Base-by-base conservation (phyloP, 768 basidiomycete genomes). In the Dioszegia hungarica region DNA sequence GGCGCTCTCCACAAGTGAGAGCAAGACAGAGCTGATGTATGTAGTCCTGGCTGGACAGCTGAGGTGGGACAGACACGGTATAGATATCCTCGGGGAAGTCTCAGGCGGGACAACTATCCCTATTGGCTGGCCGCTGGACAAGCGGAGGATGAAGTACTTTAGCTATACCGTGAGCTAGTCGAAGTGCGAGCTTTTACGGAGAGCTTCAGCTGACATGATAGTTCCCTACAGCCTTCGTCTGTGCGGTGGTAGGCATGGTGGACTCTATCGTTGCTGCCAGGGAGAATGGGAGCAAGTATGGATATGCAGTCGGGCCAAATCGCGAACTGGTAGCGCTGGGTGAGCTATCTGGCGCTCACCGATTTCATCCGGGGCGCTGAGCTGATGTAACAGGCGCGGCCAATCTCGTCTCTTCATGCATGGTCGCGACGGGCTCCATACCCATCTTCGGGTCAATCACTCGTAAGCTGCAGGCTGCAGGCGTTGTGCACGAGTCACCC, bases 231-330 rank as follows among this genome's bases (percentile, higher is more conserved):
- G 73, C 77, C 0, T 74, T 74, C 27, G 92, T 91, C 1, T 86
- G 88, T 1, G 90, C 89, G 1, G 87, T 90, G 4, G 82, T 89
- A 20, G 95, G 95, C 0, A 95, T 93, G 74, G 79, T 99, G 59
- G 94, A 99, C 73, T 90, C 88, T 59, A 91, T 95, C 60, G 90
- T 92, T 2, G 89, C 92, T 0, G 94, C 94, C 2, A 95, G 98
- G 68, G 92, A 97, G 73, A 93, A 88, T 58, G 84, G 85, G 0
- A 82, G 84, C 3, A 85, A 86, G 12, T 97, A 86, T 68, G 88
- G 89, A 2, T 86, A 97, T 73, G 82, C 88, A 0, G 88, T 98
- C 61, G 88, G 85, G 61, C 90, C 92, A 0, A 99, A 98, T 72
- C 86, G 95, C 27, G 95, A 99, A 70, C 81, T 98, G 1, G 93